Evolutionary conservation across 495 filamentous ascomycete species (phyloP).

Genomic region (Aspergillus leporis): DNA sequence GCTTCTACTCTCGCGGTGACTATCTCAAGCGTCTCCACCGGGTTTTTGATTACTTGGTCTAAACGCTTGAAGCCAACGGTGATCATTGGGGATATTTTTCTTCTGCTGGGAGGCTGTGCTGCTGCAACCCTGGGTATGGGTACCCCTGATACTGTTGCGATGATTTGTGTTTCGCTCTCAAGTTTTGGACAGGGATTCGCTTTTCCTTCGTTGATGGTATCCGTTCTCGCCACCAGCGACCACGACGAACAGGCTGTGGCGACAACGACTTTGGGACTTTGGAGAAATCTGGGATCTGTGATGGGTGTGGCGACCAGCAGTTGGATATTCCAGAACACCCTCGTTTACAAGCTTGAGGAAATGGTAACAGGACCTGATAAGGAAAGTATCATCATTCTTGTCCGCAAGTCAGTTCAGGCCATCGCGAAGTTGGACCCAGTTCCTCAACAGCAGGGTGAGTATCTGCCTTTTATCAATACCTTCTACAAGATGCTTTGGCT

Average conservation of each 20-base stretch:
- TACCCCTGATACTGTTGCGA: conserved; percentile 58
- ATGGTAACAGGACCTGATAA: conserved; percentile 58
- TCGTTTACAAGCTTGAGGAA: conserved; percentile 57
- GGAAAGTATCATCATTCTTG: conserved; percentile 48
- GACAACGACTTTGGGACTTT: conserved; percentile 68
- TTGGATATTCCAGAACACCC: conserved; percentile 72
- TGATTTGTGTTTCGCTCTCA: conserved; percentile 60
- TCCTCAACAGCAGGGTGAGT: conserved; percentile 55
- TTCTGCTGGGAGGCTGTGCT: conserved; percentile 56
- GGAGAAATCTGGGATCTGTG: conserved; percentile 67
- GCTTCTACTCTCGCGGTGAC: conserved; percentile 60
- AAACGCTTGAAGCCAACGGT: conserved; percentile 64
- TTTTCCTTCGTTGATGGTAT: conserved; percentile 64
- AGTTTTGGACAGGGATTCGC: conserved; percentile 66
- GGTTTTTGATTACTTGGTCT: conserved; percentile 69
- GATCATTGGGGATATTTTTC: conserved; percentile 51
- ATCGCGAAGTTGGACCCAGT: conserved; percentile 49
- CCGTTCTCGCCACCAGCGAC: conserved; percentile 64
- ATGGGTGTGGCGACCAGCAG: conserved; percentile 71
- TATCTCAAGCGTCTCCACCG: conserved; percentile 59
- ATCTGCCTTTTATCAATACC: background rate
- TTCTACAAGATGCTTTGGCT: background rate
- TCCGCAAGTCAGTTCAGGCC: conserved; percentile 54
- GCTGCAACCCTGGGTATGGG: conserved; percentile 53
- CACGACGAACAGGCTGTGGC: conserved; percentile 76